phyloP scores from a whole-genome alignment of 805 yeast species.

The Cyberlindnera suaveolens region DNA sequence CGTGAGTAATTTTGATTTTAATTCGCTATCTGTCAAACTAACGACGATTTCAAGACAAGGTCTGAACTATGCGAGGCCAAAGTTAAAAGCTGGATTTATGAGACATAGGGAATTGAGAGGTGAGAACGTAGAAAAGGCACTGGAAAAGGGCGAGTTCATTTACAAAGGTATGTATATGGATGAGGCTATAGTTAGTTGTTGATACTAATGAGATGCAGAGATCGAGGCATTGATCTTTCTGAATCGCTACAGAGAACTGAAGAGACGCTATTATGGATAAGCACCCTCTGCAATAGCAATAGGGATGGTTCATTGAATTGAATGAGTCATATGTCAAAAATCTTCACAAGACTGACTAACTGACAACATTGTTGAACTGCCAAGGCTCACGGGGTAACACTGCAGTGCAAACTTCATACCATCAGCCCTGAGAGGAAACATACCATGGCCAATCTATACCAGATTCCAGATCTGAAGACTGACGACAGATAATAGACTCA shows the following conservation, averaged over 20 bases:
- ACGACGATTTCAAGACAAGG: conserved; percentile 12
- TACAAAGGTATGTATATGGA: conserved; percentile 14
- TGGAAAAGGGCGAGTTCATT: conserved; percentile 15
- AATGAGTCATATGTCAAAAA: no score
- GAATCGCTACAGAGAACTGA: conserved; percentile 17
- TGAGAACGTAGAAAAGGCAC: conserved; percentile 7
- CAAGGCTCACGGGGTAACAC: no score
- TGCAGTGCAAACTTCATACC: no score
- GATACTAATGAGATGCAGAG: conserved; percentile 8
- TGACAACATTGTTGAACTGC: no score
- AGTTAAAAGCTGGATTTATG: conserved; percentile 11
- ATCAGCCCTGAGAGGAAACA: no score
- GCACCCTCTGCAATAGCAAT: no score
- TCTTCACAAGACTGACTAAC: no score
- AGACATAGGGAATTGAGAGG: conserved; percentile 3
- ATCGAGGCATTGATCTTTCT: conserved; percentile 18
- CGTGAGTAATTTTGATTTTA: conserved; percentile 8
- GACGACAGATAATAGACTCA: no score
- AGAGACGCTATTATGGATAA: conserved; percentile 13
- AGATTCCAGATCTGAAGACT: no score
- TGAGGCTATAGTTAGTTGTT: neutral
- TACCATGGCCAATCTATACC: no score
- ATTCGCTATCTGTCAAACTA: neutral
- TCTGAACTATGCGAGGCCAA: conserved; percentile 9
- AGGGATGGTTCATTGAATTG: no score